These are phyloP conservation scores for Cymbopogon flexuosus DNA, from an alignment of 202 grass and related monocot genomes.

Conservation along the genomic window DNA sequence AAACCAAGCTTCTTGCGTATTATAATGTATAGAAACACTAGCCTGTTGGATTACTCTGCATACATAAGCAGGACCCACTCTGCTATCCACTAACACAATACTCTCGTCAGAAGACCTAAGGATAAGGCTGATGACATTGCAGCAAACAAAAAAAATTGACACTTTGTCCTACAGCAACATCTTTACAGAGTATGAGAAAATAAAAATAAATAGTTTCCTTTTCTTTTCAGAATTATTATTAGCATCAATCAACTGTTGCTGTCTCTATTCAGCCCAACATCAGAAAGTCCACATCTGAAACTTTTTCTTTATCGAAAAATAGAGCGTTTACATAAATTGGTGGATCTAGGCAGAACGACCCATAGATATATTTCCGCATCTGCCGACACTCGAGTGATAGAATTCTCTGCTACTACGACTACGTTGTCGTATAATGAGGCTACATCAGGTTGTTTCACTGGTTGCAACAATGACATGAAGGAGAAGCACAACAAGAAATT, in stretches of 20 bases:
- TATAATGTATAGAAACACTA: slow-evolving; percentile 4
- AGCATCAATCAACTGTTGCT: slow-evolving; percentile 25
- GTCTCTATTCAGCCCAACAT: background rate
- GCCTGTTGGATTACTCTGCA: background rate
- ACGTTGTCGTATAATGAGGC: slow-evolving; percentile 16
- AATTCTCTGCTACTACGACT: background rate
- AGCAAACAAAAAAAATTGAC: background rate
- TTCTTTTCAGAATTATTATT: background rate
- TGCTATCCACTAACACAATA: slow-evolving; percentile 17
- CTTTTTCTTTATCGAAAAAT: background rate
- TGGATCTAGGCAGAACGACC: slow-evolving; percentile 19
- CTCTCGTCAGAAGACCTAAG: slow-evolving; percentile 13
- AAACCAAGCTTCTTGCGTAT: slow-evolving; percentile 1
- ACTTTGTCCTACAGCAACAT: background rate
- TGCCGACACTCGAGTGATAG: slow-evolving; percentile 39
- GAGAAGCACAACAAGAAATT: slow-evolving; percentile 1
- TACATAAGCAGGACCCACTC: slow-evolving; percentile 23
- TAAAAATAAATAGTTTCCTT: background rate
- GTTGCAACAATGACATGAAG: slow-evolving; percentile 21
- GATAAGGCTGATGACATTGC: slow-evolving; percentile 20
- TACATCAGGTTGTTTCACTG: slow-evolving; percentile 35
- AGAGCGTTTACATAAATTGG: slow-evolving; percentile 2
- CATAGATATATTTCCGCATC: slow-evolving; percentile 22
- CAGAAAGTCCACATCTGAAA: background rate
- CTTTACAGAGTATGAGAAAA: background rate